A percentile compares a stretch with the other conserved stretches of the same genome.
These are phyloP conservation scores for Takashimella tepidaria DNA, from an alignment of 1,284 basidiomycete species.

Conservation along the genomic window DNA sequence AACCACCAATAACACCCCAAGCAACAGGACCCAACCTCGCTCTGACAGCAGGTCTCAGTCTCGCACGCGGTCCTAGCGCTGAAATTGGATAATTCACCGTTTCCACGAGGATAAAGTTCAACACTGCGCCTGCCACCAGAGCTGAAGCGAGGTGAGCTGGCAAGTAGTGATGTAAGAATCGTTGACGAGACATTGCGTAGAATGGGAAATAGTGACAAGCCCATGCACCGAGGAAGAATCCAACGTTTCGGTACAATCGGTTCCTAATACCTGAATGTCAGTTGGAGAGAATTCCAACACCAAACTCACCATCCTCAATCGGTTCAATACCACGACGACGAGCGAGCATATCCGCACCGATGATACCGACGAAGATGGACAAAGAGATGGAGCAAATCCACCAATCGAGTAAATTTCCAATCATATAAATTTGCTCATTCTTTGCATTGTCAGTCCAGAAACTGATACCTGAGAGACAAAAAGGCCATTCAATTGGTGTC, in stretches of 20 bases:
- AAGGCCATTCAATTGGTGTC: slow-evolving; percentile 95
- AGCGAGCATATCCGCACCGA: slow-evolving; percentile 82
- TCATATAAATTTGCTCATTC: slow-evolving; percentile 91
- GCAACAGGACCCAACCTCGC: slow-evolving; percentile 65
- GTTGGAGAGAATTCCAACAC: slow-evolving; percentile 2
- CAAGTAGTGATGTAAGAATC: slow-evolving; percentile 97
- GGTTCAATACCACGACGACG: slow-evolving; percentile 78
- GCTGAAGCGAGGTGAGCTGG: slow-evolving; percentile 89
- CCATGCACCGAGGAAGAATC: slow-evolving; percentile 95
- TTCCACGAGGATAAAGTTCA: slow-evolving; percentile 88
- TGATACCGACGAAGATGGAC: slow-evolving; percentile 81
- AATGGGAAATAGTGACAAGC: slow-evolving; percentile 94
- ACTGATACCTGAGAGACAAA: slow-evolving; percentile 88
- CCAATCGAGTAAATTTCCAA: slow-evolving; percentile 92
- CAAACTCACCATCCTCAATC: slow-evolving; percentile 69
- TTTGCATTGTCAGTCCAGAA: slow-evolving; percentile 90
- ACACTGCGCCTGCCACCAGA: slow-evolving; percentile 80
- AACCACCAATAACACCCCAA: slow-evolving; percentile 25
- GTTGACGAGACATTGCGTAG: slow-evolving; percentile 94
- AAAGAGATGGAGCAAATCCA: slow-evolving; percentile 84
- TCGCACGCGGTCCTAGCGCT: slow-evolving; percentile 56
- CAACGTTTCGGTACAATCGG: slow-evolving; percentile 87
- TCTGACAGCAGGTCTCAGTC: slow-evolving; percentile 58
- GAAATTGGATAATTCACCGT: slow-evolving; percentile 92
- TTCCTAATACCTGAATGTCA: slow-evolving; percentile 69